Conservation (phyloP, 2,329 filamentous ascomycete genomes). For the Penicillium sp. region DNA sequence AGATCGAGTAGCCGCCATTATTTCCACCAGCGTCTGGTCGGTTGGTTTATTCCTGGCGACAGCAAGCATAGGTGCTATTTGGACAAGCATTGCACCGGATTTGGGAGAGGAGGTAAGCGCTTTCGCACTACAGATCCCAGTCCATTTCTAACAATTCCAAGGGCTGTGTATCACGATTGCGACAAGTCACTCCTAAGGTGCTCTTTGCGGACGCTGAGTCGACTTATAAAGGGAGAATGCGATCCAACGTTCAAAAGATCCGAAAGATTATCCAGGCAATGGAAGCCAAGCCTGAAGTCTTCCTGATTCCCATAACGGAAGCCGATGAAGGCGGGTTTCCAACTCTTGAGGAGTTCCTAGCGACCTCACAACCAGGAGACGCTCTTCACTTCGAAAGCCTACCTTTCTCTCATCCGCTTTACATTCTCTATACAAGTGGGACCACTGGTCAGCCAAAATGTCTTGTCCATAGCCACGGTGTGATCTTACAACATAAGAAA, state of each 20-base stretch:
- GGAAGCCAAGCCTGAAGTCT: conserved; percentile 18
- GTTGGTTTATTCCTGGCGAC: conserved; percentile 44
- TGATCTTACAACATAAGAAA: conserved; percentile 47
- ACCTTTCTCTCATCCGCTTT: conserved; percentile 43
- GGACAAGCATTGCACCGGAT: conserved; percentile 47
- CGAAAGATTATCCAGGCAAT: conserved; percentile 31
- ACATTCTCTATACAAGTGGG: conserved; percentile 47
- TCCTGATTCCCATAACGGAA: conserved; percentile 20
- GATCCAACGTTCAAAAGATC: conserved; percentile 33
- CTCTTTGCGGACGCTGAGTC: conserved; percentile 44
- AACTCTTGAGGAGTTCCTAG: conserved; percentile 21
- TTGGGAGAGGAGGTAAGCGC: conserved; percentile 36
- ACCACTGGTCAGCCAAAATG: conserved; percentile 49
- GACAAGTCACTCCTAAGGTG: conserved; percentile 42
- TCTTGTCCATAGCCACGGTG: conserved; percentile 47
- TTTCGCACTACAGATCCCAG: background rate
- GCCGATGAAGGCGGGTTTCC: conserved; percentile 21
- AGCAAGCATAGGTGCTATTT: conserved; percentile 46
- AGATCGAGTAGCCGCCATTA: conserved; percentile 32
- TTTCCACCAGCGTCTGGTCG: conserved; percentile 45
- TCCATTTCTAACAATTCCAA: background rate
- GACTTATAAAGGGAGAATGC: conserved; percentile 41
- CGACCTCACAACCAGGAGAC: conserved; percentile 18
- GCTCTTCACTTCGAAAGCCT: conserved; percentile 39
- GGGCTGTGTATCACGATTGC: conserved; percentile 37